These are phyloP conservation scores for Colletotrichum sp. DNA, from an alignment of 2,329 filamentous ascomycete genomes.

Conservation along the genomic window DNA sequence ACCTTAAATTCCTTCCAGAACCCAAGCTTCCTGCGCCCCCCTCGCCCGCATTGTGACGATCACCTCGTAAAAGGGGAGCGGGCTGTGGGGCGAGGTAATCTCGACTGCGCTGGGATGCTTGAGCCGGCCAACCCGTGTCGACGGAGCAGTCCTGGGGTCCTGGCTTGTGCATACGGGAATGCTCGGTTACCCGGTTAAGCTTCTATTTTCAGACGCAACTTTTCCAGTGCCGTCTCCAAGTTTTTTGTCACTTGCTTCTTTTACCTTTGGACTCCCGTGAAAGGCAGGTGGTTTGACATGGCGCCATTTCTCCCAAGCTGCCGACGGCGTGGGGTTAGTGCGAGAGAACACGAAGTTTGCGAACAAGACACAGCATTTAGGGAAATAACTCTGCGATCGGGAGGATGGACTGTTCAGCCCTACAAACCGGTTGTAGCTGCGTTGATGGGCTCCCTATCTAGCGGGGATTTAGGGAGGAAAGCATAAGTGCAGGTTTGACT, in stretches of 20 bases:
- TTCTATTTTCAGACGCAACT: not conserved
- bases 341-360: not conserved
- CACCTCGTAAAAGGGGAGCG: not conserved
- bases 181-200: not conserved
- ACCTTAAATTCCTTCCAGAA: not conserved
- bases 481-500: not conserved
- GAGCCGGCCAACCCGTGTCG: not conserved
- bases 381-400: rapidly evolving
- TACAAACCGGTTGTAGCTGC: not conserved
- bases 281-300: not conserved
- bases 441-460: not conserved
- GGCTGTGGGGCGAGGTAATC: conserved; percentile 1
- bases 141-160: not conserved
- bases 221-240: not conserved
- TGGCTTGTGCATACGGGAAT: not conserved
- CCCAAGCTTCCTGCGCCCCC: not conserved
- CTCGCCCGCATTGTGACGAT: not conserved
- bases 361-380: rapidly evolving
- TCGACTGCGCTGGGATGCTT: not conserved
- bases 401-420: not conserved
- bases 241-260: not conserved
- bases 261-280: not conserved
- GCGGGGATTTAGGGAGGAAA: not conserved
- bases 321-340: not conserved
- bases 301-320: not conserved